Evolutionary conservation across 768 basidiomycete species (phyloP), one percentile per base, ranked within the genome.

Genomic region (Austroboletus festivus): DNA sequence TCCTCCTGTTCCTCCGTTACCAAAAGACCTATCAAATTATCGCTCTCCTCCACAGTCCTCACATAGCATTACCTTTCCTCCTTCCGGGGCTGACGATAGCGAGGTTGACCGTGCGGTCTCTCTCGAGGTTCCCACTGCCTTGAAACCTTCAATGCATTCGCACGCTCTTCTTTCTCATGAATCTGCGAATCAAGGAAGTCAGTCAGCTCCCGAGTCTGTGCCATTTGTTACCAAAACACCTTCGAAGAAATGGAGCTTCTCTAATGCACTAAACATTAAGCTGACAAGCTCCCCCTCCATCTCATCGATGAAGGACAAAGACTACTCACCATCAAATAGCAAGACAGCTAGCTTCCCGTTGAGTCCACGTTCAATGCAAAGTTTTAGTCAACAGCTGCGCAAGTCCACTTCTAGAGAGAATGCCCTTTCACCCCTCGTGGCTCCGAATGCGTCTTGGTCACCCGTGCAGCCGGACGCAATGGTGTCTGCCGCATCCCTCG

Each of bases 231-330:
- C 76, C 44, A 89, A 88, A 71, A 87, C 88, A 3, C 90, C 91
- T 28, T 90, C 88, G n/a, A 93, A 93, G 78, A 94, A 94, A 68
- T 94, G 92, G 92, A 93, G 91, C 63, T 88, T 94, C 65, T 87
- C 89, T n/a, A 86, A 79, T 53, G 89, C 87, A 20, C 71, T 93
- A 4, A 89, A 87, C 55, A 77, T 88, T 65, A 89, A 80, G 62
- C 68, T 89, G 43, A 78, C 83, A 13, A 78, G 78, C 49, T 85
- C 82, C 22, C 82, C 85, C 42, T 83, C 83, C 18, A 75, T 74
- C 16, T 74, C 77, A 35, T 80, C 82, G 1, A 68, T 73, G 64
- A 74, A 65, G 56, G 75, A 78, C 48, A 73, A 68, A 56, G 73
- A 75, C 7, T 47, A 63, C 46, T 58, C 59, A 2, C 45, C 67